Percentiles rank a stretch among this genome's conserved stretches.
Conservation (phyloP, 192 early-diverging fungal genomes). For the Coemansia sp. region DNA sequence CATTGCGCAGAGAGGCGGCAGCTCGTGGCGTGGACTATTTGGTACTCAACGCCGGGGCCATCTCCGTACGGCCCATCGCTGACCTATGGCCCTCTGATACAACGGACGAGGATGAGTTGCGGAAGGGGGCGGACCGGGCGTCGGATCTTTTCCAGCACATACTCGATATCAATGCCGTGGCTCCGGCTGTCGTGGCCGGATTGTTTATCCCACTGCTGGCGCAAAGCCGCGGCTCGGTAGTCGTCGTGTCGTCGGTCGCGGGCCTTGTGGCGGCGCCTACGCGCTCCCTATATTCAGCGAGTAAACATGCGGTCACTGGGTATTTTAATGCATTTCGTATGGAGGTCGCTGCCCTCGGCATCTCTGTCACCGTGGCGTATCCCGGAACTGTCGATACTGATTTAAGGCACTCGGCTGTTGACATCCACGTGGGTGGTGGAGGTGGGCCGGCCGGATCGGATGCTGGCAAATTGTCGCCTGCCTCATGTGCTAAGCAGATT, state of each 20-base stretch:
- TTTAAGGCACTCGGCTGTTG: slow-evolving; percentile 69
- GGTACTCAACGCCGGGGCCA: slow-evolving; percentile 77
- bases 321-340: slow-evolving; percentile 84
- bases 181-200: slow-evolving; percentile 60
- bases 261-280: slow-evolving; percentile 77
- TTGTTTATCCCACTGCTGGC: slow-evolving; percentile 63
- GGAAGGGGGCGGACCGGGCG: slow-evolving; percentile 25
- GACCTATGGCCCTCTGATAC: slow-evolving; percentile 57
- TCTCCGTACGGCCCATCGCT: slow-evolving; percentile 72
- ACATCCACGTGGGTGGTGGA: slow-evolving; percentile 23
- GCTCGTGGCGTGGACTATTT: slow-evolving; percentile 65
- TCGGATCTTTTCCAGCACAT: slow-evolving; percentile 52
- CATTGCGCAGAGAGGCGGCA: slow-evolving; percentile 36
- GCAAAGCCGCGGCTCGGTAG: slow-evolving; percentile 51
- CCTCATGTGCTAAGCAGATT: slow-evolving; percentile 65
- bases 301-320: slow-evolving; percentile 81
- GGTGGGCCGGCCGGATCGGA: slow-evolving; percentile 38
- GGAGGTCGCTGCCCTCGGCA: slow-evolving; percentile 65
- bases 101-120: not conserved
- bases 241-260: slow-evolving; percentile 78
- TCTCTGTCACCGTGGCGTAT: slow-evolving; percentile 69
- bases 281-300: slow-evolving; percentile 75
- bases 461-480: slow-evolving; percentile 67
- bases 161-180: slow-evolving; percentile 64
- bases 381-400: slow-evolving; percentile 82